phyloP scores from a whole-genome alignment of 1,284 basidiomycete species.

The Schizophyllum commune region DNA sequence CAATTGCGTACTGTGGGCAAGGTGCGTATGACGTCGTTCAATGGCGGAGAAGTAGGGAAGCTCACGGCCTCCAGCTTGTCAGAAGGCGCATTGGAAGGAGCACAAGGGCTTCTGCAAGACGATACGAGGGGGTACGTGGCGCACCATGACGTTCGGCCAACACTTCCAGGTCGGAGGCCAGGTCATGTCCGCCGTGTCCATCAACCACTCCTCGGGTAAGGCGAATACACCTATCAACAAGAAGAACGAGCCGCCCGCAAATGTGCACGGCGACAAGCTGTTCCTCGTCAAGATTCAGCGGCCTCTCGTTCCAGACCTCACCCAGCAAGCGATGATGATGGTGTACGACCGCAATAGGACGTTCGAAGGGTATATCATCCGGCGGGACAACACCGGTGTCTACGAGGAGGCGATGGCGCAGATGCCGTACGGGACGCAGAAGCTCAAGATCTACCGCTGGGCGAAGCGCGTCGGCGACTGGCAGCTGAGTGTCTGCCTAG shows the following conservation, averaged over 20 bases:
- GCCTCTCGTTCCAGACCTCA: slow-evolving; percentile 1
- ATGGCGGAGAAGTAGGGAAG: too few species aligned
- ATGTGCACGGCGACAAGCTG: slow-evolving; percentile 9
- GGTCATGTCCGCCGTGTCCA: slow-evolving; percentile 1
- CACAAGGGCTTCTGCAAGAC: slow-evolving; percentile 9
- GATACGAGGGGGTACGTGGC: slow-evolving; percentile 8
- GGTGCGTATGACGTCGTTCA: slow-evolving; percentile 11
- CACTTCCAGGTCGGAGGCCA: slow-evolving; percentile 1
- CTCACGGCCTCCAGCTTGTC: background rate
- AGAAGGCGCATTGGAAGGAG: slow-evolving; percentile 13
- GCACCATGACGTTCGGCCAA: slow-evolving; percentile 4
- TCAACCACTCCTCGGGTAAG: slow-evolving; percentile 2
- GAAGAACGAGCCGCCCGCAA: slow-evolving; percentile 6
- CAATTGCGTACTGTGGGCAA: slow-evolving; percentile 21
- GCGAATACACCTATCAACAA: slow-evolving; percentile 5
- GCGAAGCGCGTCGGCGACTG: slow-evolving; percentile 10
- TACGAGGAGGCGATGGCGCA: background rate
- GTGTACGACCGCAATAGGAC: slow-evolving; percentile 10
- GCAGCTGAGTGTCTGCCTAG: slow-evolving; percentile 11
- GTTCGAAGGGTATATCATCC: slow-evolving; percentile 6
- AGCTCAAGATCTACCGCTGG: slow-evolving; percentile 11
- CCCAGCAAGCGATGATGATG: background rate
- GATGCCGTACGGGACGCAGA: slow-evolving; percentile 3
- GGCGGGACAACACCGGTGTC: background rate
- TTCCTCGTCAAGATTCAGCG: slow-evolving; percentile 13